phyloP scores from a whole-genome alignment of 331 rosid species.

The Telfairia occidentalis region DNA sequence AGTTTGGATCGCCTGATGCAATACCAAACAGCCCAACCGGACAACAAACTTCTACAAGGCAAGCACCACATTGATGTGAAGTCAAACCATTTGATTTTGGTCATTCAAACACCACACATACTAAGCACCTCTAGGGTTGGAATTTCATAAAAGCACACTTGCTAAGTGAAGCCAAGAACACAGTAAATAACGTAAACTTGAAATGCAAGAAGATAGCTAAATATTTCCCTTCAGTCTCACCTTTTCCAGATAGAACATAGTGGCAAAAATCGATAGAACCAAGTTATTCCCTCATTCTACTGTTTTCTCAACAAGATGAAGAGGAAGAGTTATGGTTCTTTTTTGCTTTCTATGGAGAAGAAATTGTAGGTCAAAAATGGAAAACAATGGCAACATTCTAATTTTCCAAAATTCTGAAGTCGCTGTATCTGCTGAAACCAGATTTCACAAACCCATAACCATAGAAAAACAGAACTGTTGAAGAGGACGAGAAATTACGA shows the following conservation, averaged over 20 bases:
- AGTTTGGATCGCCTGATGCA: background rate
- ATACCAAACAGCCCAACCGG: background rate
- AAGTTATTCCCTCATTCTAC: background rate
- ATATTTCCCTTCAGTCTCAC: background rate
- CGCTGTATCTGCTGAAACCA: background rate
- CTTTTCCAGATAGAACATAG: background rate
- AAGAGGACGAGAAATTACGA: no score
- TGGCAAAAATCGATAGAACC: background rate
- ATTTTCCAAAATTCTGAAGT: background rate
- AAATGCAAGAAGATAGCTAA: background rate
- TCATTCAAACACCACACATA: no score
- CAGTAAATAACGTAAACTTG: background rate
- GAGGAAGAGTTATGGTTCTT: background rate
- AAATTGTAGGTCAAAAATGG: background rate
- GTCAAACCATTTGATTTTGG: background rate
- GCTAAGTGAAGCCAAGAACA: background rate
- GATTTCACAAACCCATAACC: background rate
- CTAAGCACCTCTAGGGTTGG: background rate
- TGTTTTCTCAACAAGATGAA: background rate
- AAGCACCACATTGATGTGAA: background rate
- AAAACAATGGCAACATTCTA: background rate
- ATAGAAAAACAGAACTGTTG: no score
- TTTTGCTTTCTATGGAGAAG: background rate
- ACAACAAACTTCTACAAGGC: background rate
- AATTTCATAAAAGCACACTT: background rate